Percentiles rank a stretch among this genome's conserved stretches.
Evolutionary conservation across 305 asterid genomes (phyloP).

Genomic region (Fraxinus paxiana): DNA sequence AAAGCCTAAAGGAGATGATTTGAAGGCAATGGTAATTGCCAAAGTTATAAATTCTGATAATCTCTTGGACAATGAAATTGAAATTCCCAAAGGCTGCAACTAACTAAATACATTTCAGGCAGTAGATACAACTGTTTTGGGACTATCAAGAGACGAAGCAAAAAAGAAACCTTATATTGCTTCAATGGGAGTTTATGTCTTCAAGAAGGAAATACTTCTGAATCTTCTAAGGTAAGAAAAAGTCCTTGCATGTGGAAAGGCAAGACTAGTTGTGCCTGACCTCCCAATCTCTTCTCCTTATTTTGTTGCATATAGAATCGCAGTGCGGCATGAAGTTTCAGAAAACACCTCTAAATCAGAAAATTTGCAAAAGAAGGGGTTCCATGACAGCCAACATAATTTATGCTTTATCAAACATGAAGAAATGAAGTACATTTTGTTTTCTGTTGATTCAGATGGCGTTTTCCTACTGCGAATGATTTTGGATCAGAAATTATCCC

Average conservation of each 20-base stretch:
- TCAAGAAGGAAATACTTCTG: constrained; percentile 91
- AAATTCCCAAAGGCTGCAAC: constrained; percentile 3
- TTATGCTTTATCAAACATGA: constrained; percentile 14
- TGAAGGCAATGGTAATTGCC: constrained; percentile 76
- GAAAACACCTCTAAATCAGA: neutral
- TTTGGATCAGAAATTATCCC: constrained; percentile 97
- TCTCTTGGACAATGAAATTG: constrained; percentile 7
- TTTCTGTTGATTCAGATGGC: constrained; percentile 55
- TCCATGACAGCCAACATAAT: neutral
- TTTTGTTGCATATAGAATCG: neutral
- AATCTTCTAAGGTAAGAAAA: constrained; percentile 64
- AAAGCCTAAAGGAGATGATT: constrained; percentile 74
- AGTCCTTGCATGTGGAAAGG: neutral
- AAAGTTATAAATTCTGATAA: constrained; percentile 4
- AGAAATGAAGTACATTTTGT: constrained; percentile 9
- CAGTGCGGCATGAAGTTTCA: constrained; percentile 10
- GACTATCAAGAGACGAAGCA: constrained; percentile 82
- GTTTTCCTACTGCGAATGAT: constrained; percentile 94
- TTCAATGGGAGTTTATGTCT: constrained; percentile 96
- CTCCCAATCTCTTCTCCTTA: neutral
- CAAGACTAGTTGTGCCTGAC: neutral
- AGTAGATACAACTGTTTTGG: constrained; percentile 79
- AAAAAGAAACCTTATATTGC: constrained; percentile 86
- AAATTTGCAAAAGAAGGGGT: neutral
- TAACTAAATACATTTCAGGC: constrained; percentile 47